Evolutionary conservation across 2,329 filamentous ascomycete genomes (phyloP).

Genomic region (Xylaria sp.): DNA sequence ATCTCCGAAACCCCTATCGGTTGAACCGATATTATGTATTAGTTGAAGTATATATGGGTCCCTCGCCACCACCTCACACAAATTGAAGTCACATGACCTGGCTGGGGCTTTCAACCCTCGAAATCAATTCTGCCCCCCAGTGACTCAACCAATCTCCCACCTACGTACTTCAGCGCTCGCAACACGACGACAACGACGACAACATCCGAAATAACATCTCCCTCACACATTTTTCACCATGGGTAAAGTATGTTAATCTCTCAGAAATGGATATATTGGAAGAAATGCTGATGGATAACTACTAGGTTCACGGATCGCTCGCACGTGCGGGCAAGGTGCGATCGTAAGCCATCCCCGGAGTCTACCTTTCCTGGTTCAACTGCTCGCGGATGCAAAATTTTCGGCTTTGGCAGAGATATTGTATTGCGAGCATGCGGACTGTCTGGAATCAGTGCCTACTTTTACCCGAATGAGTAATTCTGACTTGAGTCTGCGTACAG

Average conservation of each 20-base stretch:
- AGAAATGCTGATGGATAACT: background rate
- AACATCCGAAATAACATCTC: slow-evolving; percentile 38
- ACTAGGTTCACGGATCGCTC: slow-evolving; percentile 65
- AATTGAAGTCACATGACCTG: slow-evolving; percentile 37
- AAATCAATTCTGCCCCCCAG: slow-evolving; percentile 31
- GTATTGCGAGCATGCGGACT: too few species aligned
- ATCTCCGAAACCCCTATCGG: too few species aligned
- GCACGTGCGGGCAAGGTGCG: slow-evolving; percentile 69
- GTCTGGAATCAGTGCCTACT: too few species aligned
- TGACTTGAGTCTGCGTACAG: background rate
- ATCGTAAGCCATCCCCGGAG: background rate
- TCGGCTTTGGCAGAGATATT: too few species aligned
- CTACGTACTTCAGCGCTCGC: slow-evolving; percentile 11
- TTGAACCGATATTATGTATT: background rate
- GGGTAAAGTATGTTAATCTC: slow-evolving; percentile 49
- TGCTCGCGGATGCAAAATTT: too few species aligned
- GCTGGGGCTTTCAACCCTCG: slow-evolving; percentile 32
- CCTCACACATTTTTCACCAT: slow-evolving; percentile 46
- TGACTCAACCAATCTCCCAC: slow-evolving; percentile 21
- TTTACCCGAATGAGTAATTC: background rate
- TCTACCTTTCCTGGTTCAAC: too few species aligned
- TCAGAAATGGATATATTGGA: background rate
- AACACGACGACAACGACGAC: slow-evolving; percentile 23
- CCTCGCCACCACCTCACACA: background rate
- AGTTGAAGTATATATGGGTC: background rate